Base-by-base conservation (phyloP, 441 rosid genomes). In the Cnidoscolus chayamansa region DNA sequence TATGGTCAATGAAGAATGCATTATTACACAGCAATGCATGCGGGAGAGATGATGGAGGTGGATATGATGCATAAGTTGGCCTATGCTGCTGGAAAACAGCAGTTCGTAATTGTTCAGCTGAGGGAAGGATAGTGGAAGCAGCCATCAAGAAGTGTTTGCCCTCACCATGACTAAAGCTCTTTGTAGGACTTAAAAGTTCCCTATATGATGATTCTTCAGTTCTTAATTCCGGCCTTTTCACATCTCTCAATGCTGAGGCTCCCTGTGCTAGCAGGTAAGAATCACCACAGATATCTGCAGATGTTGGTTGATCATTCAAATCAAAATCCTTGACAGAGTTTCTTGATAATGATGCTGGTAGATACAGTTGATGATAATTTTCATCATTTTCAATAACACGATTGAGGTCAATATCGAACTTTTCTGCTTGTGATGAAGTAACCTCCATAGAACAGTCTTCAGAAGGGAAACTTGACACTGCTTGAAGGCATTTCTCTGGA, bases 1-100 rank as follows among this genome's bases (percentile, higher is more conserved):
- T 70, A 4, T 65, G 56, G 40, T 70, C 73, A 16, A 70, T 8
- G 57, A 58, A 59, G 73, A 45, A n/a, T 25, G 57, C 65, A 70
- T 70, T 70, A 58, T 58, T 10, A 16, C n/a, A 70, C n/a, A 56
- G 13, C 31, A 70, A 47, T 4, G 65, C 10, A 16, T 45, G 65
- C 31, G 73, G 65, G 6, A 60, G 47, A 35, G 16, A 17, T 53
- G 62, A 11, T 37, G 71, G 59, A 11, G 62, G 31, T 17, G 13
- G 30, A 17, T 9, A 32, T 31, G 71, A 35, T 54, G 71, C 10
- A n/a, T 35, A 54, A 35, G 16, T 68, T 32, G 60, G 49, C 71
- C 62, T 54, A 13, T 49, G 65, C 20, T 70, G 64, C 73, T 30
- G 51, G 17, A 55, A 43, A 19, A 43, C 13, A n/a, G 11, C 35